Base-by-base conservation (phyloP, 225 moss, liverwort and hornwort species). In the Antitrichia curtipendula region DNA sequence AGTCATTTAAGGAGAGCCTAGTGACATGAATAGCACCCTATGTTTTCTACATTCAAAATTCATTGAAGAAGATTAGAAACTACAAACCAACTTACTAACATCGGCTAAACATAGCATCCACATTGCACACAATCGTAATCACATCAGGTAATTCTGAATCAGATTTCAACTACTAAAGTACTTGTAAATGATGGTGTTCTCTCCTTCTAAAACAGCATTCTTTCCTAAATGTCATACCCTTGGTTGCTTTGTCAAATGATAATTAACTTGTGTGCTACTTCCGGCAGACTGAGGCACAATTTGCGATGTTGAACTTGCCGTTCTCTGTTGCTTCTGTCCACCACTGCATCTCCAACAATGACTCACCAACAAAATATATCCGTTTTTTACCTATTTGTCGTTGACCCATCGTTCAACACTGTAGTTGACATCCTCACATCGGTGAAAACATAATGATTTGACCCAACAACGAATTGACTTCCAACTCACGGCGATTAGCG, bases 41-140 rank as follows among this genome's bases (percentile, higher is more conserved):
- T 8, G 8, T 45, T 45, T 45, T 45, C 8, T 45, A 45, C 45
- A 6, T 45, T 45, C 45, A 45, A 49, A 31, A 49, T 2, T 73
- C 31, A 31, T 31, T 2, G 0, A 31, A 28, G 31, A 49, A 12
- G 12, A 0, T 12, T 0, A 7, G 3, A 12, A 74, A 20, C 1
- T 50, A 21, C 47, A 18, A 19, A 18, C 19, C 31, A 73, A 72
- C 10, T 72, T 69, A n/a, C n/a, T n/a, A n/a, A n/a, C n/a, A n/a
- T n/a, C n/a, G 45, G 45, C 45, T 45, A 45, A 45, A 17, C 18
- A 73, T 11, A 47, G 47, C 31, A 47, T 47, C 7, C 8, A 31
- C 32, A 52, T 7, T 22, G 53, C 5, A 23, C 9, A 53, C 9
- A 23, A 75, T 49, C 32, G 2, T 19, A 19, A 12, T 47, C 31